Evolutionary conservation across 345 rosid genomes (phyloP).

Genomic region (Reutealis trisperma): DNA sequence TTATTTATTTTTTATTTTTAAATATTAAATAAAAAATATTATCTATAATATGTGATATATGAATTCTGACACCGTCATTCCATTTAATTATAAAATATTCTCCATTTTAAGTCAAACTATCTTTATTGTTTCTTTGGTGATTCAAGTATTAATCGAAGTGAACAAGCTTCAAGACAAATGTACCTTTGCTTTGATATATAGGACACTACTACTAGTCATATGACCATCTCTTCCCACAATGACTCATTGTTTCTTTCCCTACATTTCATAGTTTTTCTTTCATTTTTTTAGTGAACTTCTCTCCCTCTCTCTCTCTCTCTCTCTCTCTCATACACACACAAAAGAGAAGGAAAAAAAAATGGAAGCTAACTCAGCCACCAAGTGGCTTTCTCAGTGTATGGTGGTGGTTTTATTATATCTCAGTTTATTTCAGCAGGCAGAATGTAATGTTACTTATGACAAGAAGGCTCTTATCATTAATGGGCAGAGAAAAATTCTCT

Average conservation of each 20-base stretch:
- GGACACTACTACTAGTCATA: background rate
- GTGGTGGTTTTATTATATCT: slow-evolving; percentile 24
- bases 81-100: no score
- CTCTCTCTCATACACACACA: background rate
- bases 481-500: slow-evolving; percentile 55
- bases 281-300: slow-evolving; percentile 3
- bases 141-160: background rate
- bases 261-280: slow-evolving; percentile 12
- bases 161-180: background rate
- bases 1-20: no score
- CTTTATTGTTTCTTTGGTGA: no score
- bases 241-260: slow-evolving; percentile 18
- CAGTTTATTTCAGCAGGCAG: slow-evolving; percentile 14
- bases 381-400: slow-evolving; percentile 28
- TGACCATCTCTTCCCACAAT: background rate
- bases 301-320: slow-evolving; percentile 17
- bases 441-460: slow-evolving; percentile 51
- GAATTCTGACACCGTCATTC: no score
- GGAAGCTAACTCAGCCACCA: slow-evolving; percentile 40
- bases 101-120: no score
- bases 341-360: slow-evolving; percentile 9
- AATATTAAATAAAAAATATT: no score
- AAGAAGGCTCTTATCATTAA: slow-evolving; percentile 53
- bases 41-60: no score
- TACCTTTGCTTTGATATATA: slow-evolving; percentile 3